These are phyloP conservation scores for Canariomyces notabilis DNA, from an alignment of 2,329 filamentous ascomycete species.

Conservation along the genomic window DNA sequence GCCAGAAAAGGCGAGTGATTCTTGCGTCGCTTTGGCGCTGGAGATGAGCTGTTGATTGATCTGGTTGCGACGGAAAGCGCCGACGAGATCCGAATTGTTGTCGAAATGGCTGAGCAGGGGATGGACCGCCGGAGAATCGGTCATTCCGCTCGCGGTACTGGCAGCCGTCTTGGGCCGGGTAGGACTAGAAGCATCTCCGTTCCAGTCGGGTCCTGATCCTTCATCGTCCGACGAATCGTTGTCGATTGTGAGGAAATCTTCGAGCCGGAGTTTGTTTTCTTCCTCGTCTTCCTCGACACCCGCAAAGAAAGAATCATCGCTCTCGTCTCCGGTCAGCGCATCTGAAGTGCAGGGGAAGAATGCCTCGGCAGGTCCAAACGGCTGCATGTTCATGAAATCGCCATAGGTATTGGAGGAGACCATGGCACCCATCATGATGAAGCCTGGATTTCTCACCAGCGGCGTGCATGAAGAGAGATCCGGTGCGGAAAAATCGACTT, in stretches of 20 bases:
- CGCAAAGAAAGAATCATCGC: constrained; percentile 36
- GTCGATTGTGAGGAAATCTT: constrained; percentile 68
- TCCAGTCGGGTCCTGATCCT: constrained; percentile 44
- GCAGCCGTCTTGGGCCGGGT: constrained; percentile 34
- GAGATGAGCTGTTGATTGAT: constrained; percentile 57
- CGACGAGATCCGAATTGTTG: constrained; percentile 62
- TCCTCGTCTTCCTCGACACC: constrained; percentile 55
- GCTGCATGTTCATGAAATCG: constrained; percentile 56
- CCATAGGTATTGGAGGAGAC: constrained; percentile 52
- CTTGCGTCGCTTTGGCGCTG: constrained; percentile 55
- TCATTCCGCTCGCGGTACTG: constrained; percentile 40
- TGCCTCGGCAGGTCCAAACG: constrained; percentile 68
- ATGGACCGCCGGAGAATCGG: constrained; percentile 43
- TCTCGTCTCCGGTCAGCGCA: constrained; percentile 49
- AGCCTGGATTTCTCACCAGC: constrained; percentile 62
- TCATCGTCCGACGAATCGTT: constrained; percentile 57
- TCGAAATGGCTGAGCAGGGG: constrained; percentile 63
- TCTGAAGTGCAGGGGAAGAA: constrained; percentile 68
- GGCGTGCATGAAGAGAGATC: constrained; percentile 42
- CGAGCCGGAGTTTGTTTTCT: constrained; percentile 59
- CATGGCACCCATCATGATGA: constrained; percentile 75
- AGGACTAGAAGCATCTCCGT: constrained; percentile 45
- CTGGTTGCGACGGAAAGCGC: constrained; percentile 69
- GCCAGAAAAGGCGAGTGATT: constrained; percentile 58
- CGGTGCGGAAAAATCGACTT: constrained; percentile 40